Percentiles rank a stretch among this genome's conserved stretches.
Conservation (phyloP, 768 basidiomycete species). For the Butyriboletus loyo region DNA sequence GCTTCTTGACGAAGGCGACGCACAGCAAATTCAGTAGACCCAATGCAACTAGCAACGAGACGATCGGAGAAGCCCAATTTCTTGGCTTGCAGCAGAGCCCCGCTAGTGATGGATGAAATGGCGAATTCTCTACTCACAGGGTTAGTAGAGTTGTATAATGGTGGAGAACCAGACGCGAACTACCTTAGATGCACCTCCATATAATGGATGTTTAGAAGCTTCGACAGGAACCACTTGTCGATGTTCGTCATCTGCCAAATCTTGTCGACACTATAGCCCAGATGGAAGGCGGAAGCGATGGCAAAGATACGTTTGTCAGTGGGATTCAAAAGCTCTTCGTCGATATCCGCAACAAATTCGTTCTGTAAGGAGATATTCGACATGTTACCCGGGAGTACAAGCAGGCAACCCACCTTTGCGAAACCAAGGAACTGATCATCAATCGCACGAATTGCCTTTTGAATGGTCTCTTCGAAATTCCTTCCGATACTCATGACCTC, state of each 20-base stretch:
- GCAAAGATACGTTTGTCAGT: constrained; percentile 98
- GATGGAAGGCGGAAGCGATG: constrained; percentile 89
- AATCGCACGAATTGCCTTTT: constrained; percentile 96
- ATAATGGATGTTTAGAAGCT: constrained; percentile 76
- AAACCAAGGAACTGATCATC: constrained; percentile 96
- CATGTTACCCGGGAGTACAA: not conserved
- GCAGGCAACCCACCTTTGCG: constrained; percentile 55
- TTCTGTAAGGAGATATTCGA: constrained; percentile 48
- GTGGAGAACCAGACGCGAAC: constrained; percentile 18
- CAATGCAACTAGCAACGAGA: constrained; percentile 77
- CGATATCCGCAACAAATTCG: constrained; percentile 84
- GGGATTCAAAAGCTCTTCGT: constrained; percentile 89
- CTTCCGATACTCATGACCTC: constrained; percentile 99
- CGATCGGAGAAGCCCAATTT: constrained; percentile 96
- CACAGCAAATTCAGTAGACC: constrained; percentile 90
- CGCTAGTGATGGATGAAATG: constrained; percentile 58
- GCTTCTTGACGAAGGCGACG: constrained; percentile 84
- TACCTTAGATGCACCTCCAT: constrained; percentile 80
- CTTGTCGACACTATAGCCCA: constrained; percentile 92
- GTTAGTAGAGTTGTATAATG: constrained; percentile 1
- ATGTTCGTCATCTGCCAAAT: constrained; percentile 98
- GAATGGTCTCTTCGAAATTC: constrained; percentile 98
- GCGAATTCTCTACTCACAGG: constrained; percentile 49
- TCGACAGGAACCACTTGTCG: constrained; percentile 97
- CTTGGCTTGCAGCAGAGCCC: constrained; percentile 77